Evolutionary conservation across 495 filamentous ascomycete species (phyloP).

Genomic region (Talaromyces ruber): DNA sequence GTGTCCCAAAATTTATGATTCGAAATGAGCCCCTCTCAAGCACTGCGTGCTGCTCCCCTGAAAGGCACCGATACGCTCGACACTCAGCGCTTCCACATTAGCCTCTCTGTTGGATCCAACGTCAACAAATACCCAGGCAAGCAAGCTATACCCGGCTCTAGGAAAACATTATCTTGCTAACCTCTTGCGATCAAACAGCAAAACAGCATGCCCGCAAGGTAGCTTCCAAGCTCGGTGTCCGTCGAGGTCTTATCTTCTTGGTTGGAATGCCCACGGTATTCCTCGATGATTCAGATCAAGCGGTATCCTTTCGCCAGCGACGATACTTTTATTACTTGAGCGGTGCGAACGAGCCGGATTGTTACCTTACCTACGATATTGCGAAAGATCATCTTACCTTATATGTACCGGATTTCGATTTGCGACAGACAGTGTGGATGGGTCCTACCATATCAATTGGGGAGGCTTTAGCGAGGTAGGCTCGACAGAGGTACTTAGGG

Average conservation of each 20-base stretch:
- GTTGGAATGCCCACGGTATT: constrained; percentile 66
- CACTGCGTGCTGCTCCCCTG: background rate
- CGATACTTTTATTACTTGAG: constrained; percentile 92
- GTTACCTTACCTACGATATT: constrained; percentile 78
- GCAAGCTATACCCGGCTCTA: constrained; percentile 1
- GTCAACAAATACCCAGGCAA: constrained; percentile 38
- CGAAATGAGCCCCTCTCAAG: constrained; percentile 1
- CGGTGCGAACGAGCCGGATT: constrained; percentile 75
- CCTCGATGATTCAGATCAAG: constrained; percentile 73
- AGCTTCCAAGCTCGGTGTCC: constrained; percentile 51
- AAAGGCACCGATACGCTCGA: background rate
- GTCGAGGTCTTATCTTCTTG: constrained; percentile 69
- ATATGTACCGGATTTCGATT: constrained; percentile 86
- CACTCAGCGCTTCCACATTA: constrained; percentile 18
- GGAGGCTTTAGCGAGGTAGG: constrained; percentile 54
- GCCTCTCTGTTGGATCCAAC: constrained; percentile 19
- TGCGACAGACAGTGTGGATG: constrained; percentile 84
- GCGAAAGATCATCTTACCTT: constrained; percentile 62
- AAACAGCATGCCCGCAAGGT: constrained; percentile 75
- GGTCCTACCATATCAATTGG: constrained; percentile 72
- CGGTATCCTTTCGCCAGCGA: constrained; percentile 71
- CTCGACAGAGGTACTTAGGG: constrained; percentile 50
- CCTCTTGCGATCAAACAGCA: constrained; percentile 34
- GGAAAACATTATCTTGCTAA: background rate
- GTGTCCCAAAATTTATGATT: background rate